Conservation (phyloP, 768 basidiomycete genomes). For the Tylopilus plumbeoviolaceoides region DNA sequence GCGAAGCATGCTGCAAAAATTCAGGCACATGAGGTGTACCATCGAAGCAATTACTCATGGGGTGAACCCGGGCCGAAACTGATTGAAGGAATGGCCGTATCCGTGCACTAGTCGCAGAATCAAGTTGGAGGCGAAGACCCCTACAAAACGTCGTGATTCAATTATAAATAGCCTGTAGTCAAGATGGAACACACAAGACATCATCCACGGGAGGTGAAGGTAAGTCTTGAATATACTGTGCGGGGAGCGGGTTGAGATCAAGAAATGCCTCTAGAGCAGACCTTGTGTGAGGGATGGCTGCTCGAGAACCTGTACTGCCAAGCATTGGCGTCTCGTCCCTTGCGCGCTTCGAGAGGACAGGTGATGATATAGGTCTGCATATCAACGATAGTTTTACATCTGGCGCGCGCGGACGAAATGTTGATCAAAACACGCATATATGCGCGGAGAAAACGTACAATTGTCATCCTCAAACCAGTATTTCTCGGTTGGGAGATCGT, state of each 20-base stretch:
- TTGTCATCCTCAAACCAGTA: conserved; percentile 34
- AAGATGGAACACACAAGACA: conserved; percentile 36
- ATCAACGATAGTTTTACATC: conserved; percentile 23
- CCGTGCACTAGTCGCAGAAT: conserved; percentile 21
- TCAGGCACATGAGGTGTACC: conserved; percentile 18
- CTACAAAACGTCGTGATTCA: conserved; percentile 16
- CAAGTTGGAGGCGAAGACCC: conserved; percentile 30
- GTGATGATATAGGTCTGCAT: conserved; percentile 38
- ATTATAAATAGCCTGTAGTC: background rate
- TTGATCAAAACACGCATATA: conserved; percentile 13
- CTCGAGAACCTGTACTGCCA: conserved; percentile 27
- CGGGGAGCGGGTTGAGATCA: conserved; percentile 22
- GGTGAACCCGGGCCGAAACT: conserved; percentile 19
- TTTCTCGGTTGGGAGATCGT: conserved; percentile 34
- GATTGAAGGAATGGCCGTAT: conserved; percentile 29
- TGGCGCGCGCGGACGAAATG: conserved; percentile 9
- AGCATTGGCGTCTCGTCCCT: conserved; percentile 43
- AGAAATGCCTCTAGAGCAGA: conserved; percentile 21
- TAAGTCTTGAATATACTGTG: conserved; percentile 32
- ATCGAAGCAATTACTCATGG: conserved; percentile 9
- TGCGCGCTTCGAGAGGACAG: conserved; percentile 43
- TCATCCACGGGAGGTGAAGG: conserved; percentile 30
- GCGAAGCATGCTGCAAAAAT: conserved; percentile 32
- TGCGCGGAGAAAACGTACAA: conserved; percentile 29
- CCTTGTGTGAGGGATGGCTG: conserved; percentile 25